Evolutionary conservation across 495 filamentous ascomycete genomes (phyloP).

Genomic region (Penicillium alfredii): DNA sequence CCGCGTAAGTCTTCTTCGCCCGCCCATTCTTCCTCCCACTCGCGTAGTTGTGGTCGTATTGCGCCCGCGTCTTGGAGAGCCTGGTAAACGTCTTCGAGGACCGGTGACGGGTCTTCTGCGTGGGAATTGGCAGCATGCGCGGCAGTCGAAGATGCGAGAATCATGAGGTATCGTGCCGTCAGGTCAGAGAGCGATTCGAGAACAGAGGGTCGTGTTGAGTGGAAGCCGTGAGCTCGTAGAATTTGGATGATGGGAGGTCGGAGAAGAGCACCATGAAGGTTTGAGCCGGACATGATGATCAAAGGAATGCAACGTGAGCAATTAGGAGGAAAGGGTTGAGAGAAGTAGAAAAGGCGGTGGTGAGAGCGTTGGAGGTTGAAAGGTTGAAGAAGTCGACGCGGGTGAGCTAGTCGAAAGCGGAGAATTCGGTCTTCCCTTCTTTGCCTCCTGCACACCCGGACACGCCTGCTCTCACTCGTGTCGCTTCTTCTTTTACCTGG

Average conservation of each 20-base stretch:
- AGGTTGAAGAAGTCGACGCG: not conserved
- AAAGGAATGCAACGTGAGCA: not conserved
- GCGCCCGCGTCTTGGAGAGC: conserved; percentile 72
- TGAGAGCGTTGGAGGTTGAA: not conserved
- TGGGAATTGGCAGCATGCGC: conserved; percentile 53
- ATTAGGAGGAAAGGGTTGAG: not conserved
- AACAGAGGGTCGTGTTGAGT: conserved; percentile 65
- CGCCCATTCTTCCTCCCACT: conserved; percentile 52
- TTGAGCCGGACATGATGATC: conserved; percentile 35
- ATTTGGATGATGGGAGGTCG: conserved; percentile 79
- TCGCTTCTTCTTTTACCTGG: too few relatives aligned
- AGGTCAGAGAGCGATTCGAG: conserved; percentile 74
- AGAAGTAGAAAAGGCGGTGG: not conserved
- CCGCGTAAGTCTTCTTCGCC: conserved; percentile 68
- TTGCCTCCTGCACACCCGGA: conserved; percentile 2
- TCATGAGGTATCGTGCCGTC: conserved; percentile 63
- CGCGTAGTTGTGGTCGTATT: conserved; percentile 54
- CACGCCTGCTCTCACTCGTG: too few relatives aligned
- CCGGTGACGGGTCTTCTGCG: conserved; percentile 43
- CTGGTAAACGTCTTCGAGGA: conserved; percentile 72
- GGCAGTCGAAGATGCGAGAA: conserved; percentile 60
- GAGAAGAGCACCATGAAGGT: conserved; percentile 68
- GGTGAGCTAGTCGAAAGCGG: conserved; percentile 6
- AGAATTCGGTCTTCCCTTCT: conserved; percentile 7
- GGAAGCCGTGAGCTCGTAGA: conserved; percentile 80